Base-by-base conservation (phyloP, 192 early-diverging fungal species). In the Paraglomus occultum region DNA sequence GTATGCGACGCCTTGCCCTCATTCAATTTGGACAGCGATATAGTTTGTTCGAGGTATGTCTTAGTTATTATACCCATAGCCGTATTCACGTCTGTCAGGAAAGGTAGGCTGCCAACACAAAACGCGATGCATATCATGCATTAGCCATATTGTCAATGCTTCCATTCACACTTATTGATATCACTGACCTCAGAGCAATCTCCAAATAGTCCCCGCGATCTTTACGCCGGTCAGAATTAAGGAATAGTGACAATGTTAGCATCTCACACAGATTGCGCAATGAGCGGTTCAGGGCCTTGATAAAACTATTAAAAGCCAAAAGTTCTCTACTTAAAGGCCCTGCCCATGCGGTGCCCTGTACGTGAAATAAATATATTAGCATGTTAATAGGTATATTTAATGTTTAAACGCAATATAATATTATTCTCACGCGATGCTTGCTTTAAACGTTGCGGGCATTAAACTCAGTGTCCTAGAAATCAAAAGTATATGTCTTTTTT, bases 291-390 rank as follows among this genome's bases (percentile, higher is more conserved):
- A 88, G 54, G 0, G 82, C 74, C 63, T 87, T 86, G n/a, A 79
- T 85, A 54, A 89, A 81, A 73, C 89, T 90, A 76, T 84, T 85
- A 77, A 92, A 92, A 12, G 82, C 87, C 39, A 93, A 77, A 46
- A 92, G 67, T 59, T 93, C 90, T 40, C 89, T 83, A 76, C 77
- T 88, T 57, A 88, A 78, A 6, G 84, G 83, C 10, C 82, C 91
- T 65, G 79, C 71, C 83, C 83, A 87, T 23, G 74, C 55, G 40
- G 71, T 68, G 40, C 79, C 82, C 81, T 86, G 71, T 20, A 46
- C 38, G 50, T 45, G 17, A 60, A 54, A 52, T 18, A 57, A 5
- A 46, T 45, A 65, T 7, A 50, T 40, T 23, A 9, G 17, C 20
- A 61, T 23, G 23, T 9, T 48, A 45, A 14, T n/a, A 11, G 31